Conservation (phyloP, 495 filamentous ascomycete species). For the Penicillium flavigenum region DNA sequence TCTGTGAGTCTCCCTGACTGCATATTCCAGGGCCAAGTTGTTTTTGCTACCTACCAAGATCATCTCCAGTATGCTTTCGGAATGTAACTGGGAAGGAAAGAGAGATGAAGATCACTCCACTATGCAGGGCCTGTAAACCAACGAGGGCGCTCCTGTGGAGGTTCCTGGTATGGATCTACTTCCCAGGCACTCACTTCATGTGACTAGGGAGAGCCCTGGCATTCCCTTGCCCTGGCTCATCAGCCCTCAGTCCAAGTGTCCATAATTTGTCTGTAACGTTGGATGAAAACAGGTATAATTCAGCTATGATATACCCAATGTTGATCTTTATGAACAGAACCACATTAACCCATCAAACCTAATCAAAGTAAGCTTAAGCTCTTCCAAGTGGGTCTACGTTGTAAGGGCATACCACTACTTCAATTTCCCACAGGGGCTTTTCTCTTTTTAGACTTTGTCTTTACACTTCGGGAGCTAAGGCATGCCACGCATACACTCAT, state of each 20-base stretch:
- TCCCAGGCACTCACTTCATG: slow-evolving; percentile 16
- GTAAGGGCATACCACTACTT: neutral
- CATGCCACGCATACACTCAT: slow-evolving; percentile 15
- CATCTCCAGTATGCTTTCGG: slow-evolving; percentile 26
- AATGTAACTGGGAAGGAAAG: slow-evolving; percentile 38
- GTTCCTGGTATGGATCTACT: slow-evolving; percentile 39
- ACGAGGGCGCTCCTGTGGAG: slow-evolving; percentile 8
- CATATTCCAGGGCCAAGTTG: slow-evolving; percentile 15
- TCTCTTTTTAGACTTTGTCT: neutral
- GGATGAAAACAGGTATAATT: neutral
- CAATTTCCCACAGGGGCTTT: slow-evolving; percentile 11
- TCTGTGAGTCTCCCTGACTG: slow-evolving; percentile 22
- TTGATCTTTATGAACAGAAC: too few species aligned
- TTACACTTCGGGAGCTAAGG: slow-evolving; percentile 18
- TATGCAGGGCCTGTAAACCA: slow-evolving; percentile 15
- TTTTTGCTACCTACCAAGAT: slow-evolving; percentile 8
- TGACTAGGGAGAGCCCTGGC: slow-evolving; percentile 15
- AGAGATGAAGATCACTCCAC: slow-evolving; percentile 24
- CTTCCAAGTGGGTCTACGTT: slow-evolving; percentile 9
- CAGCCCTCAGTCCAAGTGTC: too few species aligned
- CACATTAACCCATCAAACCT: too few species aligned
- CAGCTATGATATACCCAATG: neutral
- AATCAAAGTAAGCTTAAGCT: slow-evolving; percentile 7
- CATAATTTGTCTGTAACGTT: too few species aligned
- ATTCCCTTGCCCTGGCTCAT: slow-evolving; percentile 18